These are phyloP conservation scores for Akanthomyces dipterigenus DNA, from an alignment of 2,329 filamentous ascomycete genomes.

Conservation along the genomic window DNA sequence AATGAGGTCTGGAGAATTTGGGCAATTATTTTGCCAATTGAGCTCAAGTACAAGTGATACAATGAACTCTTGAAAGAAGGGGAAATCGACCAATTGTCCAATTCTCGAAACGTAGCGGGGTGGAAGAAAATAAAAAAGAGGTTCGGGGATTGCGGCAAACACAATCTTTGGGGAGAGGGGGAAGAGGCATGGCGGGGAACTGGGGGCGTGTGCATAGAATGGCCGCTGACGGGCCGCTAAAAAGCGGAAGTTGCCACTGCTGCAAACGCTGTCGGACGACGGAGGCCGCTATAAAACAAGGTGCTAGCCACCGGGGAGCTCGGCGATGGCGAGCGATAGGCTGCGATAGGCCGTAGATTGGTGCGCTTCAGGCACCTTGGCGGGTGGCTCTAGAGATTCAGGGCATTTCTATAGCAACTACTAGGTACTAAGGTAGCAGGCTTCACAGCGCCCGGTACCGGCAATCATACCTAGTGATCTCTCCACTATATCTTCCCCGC, in stretches of 20 bases:
- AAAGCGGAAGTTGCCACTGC: neutral
- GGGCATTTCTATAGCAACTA: neutral
- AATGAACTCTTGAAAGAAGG: neutral
- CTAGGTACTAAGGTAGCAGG: too few relatives aligned
- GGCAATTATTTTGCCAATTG: neutral
- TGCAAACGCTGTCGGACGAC: neutral
- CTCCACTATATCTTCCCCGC: constrained; percentile 5
- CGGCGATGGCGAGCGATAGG: neutral
- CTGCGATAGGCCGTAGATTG: neutral
- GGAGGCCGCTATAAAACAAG: neutral
- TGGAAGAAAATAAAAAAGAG: neutral
- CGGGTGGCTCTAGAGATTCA: neutral
- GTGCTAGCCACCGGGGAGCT: neutral
- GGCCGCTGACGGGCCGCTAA: neutral
- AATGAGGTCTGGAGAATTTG: neutral
- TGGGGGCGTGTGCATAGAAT: neutral
- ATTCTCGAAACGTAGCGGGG: neutral
- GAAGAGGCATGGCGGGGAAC: constrained; percentile 4
- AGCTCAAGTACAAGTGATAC: neutral
- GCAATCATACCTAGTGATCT: neutral
- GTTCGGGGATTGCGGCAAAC: neutral
- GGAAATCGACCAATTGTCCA: neutral
- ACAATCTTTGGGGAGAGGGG: neutral
- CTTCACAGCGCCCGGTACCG: neutral
- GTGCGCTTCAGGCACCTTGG: neutral